Evolutionary conservation across 306 rosid species (phyloP), one percentile per base, ranked within the genome.

Genomic region (Astragalus glycyphyllos): DNA sequence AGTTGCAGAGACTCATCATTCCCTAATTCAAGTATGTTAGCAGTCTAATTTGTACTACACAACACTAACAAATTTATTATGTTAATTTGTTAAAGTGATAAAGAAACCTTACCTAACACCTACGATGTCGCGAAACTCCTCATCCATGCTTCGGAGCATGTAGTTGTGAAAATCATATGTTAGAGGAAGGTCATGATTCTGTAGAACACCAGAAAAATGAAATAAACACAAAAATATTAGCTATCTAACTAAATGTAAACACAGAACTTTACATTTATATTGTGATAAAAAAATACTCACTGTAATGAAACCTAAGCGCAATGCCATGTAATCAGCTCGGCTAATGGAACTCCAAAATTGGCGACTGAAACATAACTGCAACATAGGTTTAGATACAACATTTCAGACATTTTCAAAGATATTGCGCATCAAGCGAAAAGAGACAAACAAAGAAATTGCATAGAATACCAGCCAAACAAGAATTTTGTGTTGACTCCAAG

Each of bases 141-240:
- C 96, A 40, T 94, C 97, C 98, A 94, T 87, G 90, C 97, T 94
- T 69, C 97, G 92, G 55, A 94, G 87, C 94, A 94, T 89, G 68
- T 94, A 94, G 74, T 84, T 94, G 46, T 83, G 98, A 80, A 94
- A 94, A 83, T 94, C 85, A n/a, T 94, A 89, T 41, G 84, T 78
- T 50, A 86, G 69, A 48, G 97, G 97, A 79, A 94, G 92, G 68
- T 86, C 79, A 51, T 94, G 97, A 73, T 77, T 89, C 97, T 94
- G 74, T 42, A 72, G n/a, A 58, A 34, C 71, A 79, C 31, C 73
- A 74, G 44, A 68, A 77, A 63, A 68, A 35, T 37, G 10, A 23
- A 67, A 13, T 42, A 68, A 70, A 60, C 0, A 46, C 26, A 82
- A 7, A 77, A 71, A 23, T 20, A 20, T 20, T 20, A 20, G 75